Conservation (phyloP, 805 yeast species). For the Geotrichum ghanense region DNA sequence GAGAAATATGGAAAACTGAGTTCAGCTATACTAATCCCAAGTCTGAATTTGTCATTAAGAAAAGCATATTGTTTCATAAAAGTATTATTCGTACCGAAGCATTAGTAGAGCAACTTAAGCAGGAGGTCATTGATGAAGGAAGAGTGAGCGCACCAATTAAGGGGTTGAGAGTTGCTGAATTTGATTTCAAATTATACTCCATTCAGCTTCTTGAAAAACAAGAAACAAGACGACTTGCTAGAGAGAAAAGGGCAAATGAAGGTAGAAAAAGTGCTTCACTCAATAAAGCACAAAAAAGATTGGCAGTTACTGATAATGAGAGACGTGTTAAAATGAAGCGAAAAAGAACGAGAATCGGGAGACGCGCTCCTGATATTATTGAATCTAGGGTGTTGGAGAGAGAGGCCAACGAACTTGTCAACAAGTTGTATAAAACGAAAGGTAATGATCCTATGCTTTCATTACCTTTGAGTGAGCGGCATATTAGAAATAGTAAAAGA, state of each 20-base stretch:
- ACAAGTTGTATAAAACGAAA: not conserved
- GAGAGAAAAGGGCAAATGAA: not conserved
- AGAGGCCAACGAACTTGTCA: not conserved
- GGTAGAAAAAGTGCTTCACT: not conserved
- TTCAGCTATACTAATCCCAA: slow-evolving; percentile 16
- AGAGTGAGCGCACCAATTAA: not conserved
- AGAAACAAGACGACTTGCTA: not conserved
- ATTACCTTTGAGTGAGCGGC: not conserved
- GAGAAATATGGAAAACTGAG: slow-evolving; percentile 21
- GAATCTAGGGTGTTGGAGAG: not conserved
- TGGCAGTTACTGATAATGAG: not conserved
- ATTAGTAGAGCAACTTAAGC: not conserved
- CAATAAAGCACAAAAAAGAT: not conserved
- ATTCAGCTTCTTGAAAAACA: not conserved
- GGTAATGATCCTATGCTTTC: slow-evolving; percentile 1
- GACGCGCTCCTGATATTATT: not conserved
- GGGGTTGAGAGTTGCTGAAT: not conserved
- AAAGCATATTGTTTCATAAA: slow-evolving; percentile 13
- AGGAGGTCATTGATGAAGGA: not conserved
- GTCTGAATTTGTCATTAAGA: slow-evolving; percentile 11
- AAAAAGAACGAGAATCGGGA: not conserved
- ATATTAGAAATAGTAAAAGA: not conserved
- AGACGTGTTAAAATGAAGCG: not conserved
- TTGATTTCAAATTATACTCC: not conserved
- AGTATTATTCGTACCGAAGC: not conserved